Conservation (phyloP, 192 early-diverging fungal species). For the Backusella mclennaniae region DNA sequence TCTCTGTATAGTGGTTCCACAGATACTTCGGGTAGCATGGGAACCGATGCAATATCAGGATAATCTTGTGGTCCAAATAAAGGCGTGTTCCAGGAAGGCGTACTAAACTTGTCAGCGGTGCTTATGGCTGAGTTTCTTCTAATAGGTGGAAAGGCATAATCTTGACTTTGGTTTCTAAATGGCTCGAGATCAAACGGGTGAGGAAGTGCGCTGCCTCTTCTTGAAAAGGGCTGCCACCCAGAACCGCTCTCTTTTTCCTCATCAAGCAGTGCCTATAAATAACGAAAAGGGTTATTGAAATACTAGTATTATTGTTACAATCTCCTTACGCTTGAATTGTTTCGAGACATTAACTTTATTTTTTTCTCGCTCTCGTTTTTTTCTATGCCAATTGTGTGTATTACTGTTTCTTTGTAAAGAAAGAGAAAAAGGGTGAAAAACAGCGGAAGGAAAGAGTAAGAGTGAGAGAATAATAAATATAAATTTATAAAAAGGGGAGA, state of each 20-base stretch:
- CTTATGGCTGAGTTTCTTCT: slow-evolving; percentile 13
- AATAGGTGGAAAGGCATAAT: slow-evolving; percentile 11
- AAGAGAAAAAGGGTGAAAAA: background rate
- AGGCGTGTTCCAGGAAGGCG: background rate
- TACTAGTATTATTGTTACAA: background rate
- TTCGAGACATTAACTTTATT: slow-evolving; percentile 4
- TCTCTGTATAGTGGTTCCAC: slow-evolving; percentile 44
- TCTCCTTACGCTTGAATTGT: background rate
- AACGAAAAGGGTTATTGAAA: background rate
- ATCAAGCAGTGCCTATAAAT: background rate
- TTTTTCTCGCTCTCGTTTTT: background rate
- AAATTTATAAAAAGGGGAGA: slow-evolving; percentile 7
- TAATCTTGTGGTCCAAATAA: background rate
- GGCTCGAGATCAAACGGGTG: slow-evolving; percentile 9
- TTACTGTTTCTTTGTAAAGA: background rate
- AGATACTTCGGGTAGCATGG: slow-evolving; percentile 35
- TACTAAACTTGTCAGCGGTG: background rate
- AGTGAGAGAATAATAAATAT: slow-evolving; percentile 1
- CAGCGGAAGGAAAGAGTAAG: background rate
- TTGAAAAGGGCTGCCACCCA: slow-evolving; percentile 4
- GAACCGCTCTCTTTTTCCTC: background rate
- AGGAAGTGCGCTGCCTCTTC: slow-evolving; percentile 5
- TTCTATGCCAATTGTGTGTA: background rate
- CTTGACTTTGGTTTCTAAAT: background rate
- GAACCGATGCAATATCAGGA: slow-evolving; percentile 32